phyloP scores from a whole-genome alignment of 2,329 filamentous ascomycete genomes.

The Talaromyces sp. region DNA sequence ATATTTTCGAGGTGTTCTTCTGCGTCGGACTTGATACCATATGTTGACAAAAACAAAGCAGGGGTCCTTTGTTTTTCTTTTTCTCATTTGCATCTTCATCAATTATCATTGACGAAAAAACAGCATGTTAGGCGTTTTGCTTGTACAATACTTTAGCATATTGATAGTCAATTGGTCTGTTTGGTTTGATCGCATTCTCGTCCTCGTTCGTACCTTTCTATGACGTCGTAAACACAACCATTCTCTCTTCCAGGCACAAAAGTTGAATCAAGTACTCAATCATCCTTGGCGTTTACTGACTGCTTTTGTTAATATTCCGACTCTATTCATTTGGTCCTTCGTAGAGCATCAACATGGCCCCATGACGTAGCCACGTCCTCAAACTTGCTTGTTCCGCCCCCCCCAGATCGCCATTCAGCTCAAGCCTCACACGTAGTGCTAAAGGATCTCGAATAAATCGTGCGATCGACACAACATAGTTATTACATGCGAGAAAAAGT shows the following conservation, averaged over 20 bases:
- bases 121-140: slow-evolving; percentile 1
- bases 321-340: neutral
- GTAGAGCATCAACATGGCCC: neutral
- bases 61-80: neutral
- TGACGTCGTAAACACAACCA: too few species aligned
- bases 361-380: neutral
- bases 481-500: too few species aligned
- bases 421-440: neutral
- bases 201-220: too few species aligned
- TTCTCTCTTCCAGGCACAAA: too few species aligned
- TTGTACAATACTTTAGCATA: neutral
- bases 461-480: too few species aligned
- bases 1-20: slow-evolving; percentile 7
- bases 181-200: neutral
- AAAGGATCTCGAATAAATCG: neutral
- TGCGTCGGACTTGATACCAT: slow-evolving; percentile 5
- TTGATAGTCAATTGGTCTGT: neutral
- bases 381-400: neutral
- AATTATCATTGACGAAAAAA: neutral
- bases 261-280: too few species aligned
- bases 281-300: too few species aligned
- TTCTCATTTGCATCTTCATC: neutral
- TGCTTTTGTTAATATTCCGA: neutral
- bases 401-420: neutral
- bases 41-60: neutral